Conservation (phyloP, 176 grass and related monocot genomes). For the Cymbopogon citratus region DNA sequence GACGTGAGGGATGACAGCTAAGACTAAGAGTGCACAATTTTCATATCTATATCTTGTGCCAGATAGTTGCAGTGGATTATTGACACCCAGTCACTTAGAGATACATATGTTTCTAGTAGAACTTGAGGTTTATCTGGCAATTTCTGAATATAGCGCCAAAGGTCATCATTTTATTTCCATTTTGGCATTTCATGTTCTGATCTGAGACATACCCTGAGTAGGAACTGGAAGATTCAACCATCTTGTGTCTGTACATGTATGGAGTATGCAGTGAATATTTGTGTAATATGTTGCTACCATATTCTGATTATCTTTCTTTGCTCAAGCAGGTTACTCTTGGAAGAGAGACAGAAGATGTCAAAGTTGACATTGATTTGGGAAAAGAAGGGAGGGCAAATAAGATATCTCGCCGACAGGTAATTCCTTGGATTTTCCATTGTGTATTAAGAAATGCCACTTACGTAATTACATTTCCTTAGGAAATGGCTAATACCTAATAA, state of each 20-base stretch:
- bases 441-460: slow-evolving; percentile 9
- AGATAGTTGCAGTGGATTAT: neutral
- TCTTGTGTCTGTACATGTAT: slow-evolving; percentile 12
- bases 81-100: neutral
- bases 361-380: slow-evolving; percentile 98
- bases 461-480: slow-evolving; percentile 14
- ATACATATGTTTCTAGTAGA: neutral
- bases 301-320: slow-evolving; percentile 12
- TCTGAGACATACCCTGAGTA: neutral
- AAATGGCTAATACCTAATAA: slow-evolving; percentile 6
- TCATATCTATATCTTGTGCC: neutral
- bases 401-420: slow-evolving; percentile 87
- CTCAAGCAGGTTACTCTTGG: slow-evolving; percentile 77
- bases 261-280: slow-evolving; percentile 16
- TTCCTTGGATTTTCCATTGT: slow-evolving; percentile 4
- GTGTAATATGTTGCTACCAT: slow-evolving; percentile 5
- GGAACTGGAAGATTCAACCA: neutral
- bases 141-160: neutral
- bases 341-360: slow-evolving; percentile 83
- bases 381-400: slow-evolving; percentile 93
- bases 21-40: slow-evolving; percentile 1
- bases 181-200: neutral
- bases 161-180: neutral
- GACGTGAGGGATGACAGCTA: neutral
- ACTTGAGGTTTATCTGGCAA: neutral